Evolutionary conservation across 257 asterid species (phyloP).

Genomic region (Coffea eugenioides): DNA sequence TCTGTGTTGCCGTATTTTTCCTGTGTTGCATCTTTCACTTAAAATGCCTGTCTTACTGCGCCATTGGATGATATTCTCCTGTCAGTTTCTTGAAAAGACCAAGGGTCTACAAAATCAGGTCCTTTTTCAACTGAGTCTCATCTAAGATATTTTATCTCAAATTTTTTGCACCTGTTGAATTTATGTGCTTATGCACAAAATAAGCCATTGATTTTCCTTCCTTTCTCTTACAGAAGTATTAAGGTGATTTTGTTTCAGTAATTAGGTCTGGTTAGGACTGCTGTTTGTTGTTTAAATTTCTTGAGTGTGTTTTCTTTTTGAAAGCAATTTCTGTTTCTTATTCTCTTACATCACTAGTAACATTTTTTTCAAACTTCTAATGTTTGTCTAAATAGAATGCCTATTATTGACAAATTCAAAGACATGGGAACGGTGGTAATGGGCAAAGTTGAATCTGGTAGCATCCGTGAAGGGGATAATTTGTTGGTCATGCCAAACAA

Average conservation of each 20-base stretch:
- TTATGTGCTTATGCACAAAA: neutral
- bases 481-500: slow-evolving; percentile 90
- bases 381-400: slow-evolving; percentile 53
- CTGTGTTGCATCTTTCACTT: neutral
- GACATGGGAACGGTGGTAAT: slow-evolving; percentile 97
- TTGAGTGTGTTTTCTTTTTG: neutral
- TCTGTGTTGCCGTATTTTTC: neutral
- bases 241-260: neutral
- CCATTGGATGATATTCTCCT: neutral
- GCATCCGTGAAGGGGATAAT: slow-evolving; percentile 77
- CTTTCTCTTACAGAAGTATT: neutral
- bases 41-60: neutral
- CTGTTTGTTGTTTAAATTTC: neutral
- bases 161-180: neutral
- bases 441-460: slow-evolving; percentile 97
- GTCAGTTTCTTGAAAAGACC: neutral
- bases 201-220: neutral
- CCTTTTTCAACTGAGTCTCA: neutral
- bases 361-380: slow-evolving; percentile 3
- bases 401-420: slow-evolving; percentile 85
- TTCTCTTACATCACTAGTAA: neutral
- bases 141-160: neutral
- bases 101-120: neutral
- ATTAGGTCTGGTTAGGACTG: neutral
- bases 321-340: slow-evolving; percentile 4